Evolutionary conservation across 2,329 filamentous ascomycete genomes (phyloP).

Genomic region (Bipolaris sorokiniana): DNA sequence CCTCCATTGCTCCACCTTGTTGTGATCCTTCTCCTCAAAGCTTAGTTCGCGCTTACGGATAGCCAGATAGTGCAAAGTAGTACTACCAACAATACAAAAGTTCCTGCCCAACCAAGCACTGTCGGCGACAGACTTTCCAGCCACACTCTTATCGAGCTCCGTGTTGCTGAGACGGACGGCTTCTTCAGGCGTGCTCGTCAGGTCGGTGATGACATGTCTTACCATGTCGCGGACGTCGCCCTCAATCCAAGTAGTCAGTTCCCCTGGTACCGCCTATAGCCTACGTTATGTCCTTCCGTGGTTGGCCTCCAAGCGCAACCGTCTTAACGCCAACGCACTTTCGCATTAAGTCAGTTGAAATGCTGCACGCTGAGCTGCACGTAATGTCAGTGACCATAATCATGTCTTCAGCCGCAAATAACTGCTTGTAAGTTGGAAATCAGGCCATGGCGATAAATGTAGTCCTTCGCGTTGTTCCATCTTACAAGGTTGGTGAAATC

Average conservation of each 20-base stretch:
- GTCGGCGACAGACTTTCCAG: not conserved
- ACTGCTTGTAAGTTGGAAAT: conserved; percentile 55
- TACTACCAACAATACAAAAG: not conserved
- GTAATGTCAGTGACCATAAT: not conserved
- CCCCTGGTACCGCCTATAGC: not conserved
- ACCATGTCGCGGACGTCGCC: not conserved
- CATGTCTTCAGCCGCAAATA: conserved; percentile 59
- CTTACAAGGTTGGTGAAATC: conserved; percentile 64
- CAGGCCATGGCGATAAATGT: conserved; percentile 33
- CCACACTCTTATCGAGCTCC: no score
- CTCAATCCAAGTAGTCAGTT: not conserved
- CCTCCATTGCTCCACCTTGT: not conserved
- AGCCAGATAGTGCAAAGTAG: no score
- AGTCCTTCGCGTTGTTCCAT: conserved; percentile 51
- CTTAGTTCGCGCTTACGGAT: not conserved
- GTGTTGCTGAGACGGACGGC: not conserved
- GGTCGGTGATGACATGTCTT: not conserved
- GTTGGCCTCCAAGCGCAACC: not conserved
- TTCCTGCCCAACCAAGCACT: not conserved
- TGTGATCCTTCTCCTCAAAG: not conserved
- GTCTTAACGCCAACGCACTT: not conserved
- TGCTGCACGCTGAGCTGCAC: not conserved
- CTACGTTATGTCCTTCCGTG: not conserved
- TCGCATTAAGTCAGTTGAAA: not conserved
- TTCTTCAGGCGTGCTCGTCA: not conserved